phyloP scores from a whole-genome alignment of 768 basidiomycete genomes.

The Mycena crocata region DNA sequence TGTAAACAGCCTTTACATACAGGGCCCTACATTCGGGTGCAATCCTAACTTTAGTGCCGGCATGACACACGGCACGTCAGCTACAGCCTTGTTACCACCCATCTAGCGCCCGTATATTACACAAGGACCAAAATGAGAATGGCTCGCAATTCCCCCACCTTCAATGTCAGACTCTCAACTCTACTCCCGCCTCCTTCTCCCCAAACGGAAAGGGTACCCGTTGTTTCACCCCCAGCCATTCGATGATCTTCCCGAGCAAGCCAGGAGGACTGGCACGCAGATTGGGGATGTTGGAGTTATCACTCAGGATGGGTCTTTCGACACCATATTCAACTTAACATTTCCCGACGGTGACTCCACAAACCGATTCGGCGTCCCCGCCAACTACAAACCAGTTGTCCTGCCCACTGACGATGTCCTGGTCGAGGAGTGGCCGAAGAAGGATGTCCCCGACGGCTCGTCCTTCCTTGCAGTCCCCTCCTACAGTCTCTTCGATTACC shows the following conservation, averaged over 20 bases:
- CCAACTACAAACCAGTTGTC: slow-evolving; percentile 9
- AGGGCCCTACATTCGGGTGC: too few species aligned
- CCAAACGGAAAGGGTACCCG: slow-evolving; percentile 4
- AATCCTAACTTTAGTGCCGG: too few species aligned
- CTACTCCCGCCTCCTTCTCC: not conserved
- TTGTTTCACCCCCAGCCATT: slow-evolving; percentile 8
- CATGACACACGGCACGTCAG: too few species aligned
- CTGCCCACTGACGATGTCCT: not conserved
- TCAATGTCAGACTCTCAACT: too few species aligned
- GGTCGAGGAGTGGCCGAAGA: not conserved
- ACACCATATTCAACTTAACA: slow-evolving; percentile 30
- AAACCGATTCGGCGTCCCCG: slow-evolving; percentile 21
- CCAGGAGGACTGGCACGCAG: not conserved
- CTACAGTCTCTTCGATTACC: too few species aligned
- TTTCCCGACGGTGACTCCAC: slow-evolving; percentile 1
- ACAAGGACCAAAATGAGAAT: too few species aligned
- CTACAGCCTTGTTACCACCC: too few species aligned
- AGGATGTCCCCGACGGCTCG: not conserved
- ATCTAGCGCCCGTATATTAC: too few species aligned
- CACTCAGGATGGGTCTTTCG: slow-evolving; percentile 27
- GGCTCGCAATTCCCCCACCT: too few species aligned
- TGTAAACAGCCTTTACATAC: too few species aligned
- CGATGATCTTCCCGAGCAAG: slow-evolving; percentile 2
- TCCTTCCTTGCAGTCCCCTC: too few species aligned
- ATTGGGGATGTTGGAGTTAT: slow-evolving; percentile 32